Conservation (phyloP, 2,329 filamentous ascomycete genomes). For the Tolypocladium nubicola region DNA sequence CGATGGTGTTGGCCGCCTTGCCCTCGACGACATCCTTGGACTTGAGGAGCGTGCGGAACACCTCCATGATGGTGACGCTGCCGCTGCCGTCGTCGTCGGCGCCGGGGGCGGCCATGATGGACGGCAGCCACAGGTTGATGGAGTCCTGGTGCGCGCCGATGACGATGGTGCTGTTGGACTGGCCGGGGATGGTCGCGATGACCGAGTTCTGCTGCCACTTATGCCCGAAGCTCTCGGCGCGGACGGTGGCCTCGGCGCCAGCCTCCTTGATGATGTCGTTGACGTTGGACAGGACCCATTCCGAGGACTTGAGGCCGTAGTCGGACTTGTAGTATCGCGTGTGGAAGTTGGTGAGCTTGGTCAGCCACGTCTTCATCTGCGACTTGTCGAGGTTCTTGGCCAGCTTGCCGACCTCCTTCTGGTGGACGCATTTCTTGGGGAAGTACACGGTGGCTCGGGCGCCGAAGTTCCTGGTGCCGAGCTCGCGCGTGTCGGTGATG, state of each 20-base stretch:
- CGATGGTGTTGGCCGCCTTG: slow-evolving; percentile 72
- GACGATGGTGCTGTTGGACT: slow-evolving; percentile 74
- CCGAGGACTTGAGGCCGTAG: slow-evolving; percentile 72
- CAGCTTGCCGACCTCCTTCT: slow-evolving; percentile 57
- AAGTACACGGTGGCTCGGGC: slow-evolving; percentile 38
- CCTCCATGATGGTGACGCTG: slow-evolving; percentile 89
- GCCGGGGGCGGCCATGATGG: slow-evolving; percentile 73
- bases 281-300: slow-evolving; percentile 74
- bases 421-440: slow-evolving; percentile 54
- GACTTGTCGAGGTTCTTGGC: slow-evolving; percentile 60
- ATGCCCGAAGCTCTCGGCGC: slow-evolving; percentile 66
- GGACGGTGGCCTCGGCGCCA: slow-evolving; percentile 58
- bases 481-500: slow-evolving; percentile 64
- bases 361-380: slow-evolving; percentile 67
- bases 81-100: slow-evolving; percentile 94
- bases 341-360: slow-evolving; percentile 69
- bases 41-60: slow-evolving; percentile 68
- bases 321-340: slow-evolving; percentile 74
- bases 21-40: slow-evolving; percentile 61
- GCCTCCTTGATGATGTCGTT: slow-evolving; percentile 59
- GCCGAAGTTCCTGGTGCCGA: slow-evolving; percentile 34
- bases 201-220: slow-evolving; percentile 84
- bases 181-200: slow-evolving; percentile 83
- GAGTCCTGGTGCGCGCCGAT: slow-evolving; percentile 92
- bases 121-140: slow-evolving; percentile 85